These are phyloP conservation scores for Hypoxylon sp. DNA, from an alignment of 2,329 filamentous ascomycete genomes.

Conservation along the genomic window DNA sequence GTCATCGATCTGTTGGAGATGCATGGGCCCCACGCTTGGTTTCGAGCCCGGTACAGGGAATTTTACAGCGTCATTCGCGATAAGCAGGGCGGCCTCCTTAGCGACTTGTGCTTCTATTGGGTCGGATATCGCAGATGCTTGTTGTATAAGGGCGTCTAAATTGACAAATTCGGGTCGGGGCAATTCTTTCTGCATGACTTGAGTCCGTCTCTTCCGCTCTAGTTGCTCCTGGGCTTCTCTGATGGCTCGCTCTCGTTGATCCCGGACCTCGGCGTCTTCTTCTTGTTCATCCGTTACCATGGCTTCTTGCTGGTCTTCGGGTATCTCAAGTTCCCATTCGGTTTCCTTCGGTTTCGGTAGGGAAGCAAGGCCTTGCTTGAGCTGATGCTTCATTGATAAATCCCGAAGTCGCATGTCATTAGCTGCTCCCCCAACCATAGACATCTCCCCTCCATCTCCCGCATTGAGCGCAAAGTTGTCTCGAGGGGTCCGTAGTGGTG, in stretches of 20 bases:
- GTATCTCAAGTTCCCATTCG: constrained; percentile 94
- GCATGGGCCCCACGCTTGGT: constrained; percentile 72
- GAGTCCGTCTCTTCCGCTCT: constrained; percentile 86
- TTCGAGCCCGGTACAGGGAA: constrained; percentile 79
- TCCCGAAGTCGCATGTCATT: constrained; percentile 81
- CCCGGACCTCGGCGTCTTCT: constrained; percentile 78
- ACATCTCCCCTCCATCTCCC: constrained; percentile 74
- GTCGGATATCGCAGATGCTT: constrained; percentile 72
- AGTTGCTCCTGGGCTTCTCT: constrained; percentile 80
- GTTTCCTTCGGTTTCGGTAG: constrained; percentile 93
- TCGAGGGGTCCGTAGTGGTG: constrained; percentile 88
- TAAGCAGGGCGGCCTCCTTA: constrained; percentile 81
- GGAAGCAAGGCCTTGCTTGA: constrained; percentile 81
- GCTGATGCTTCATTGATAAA: constrained; percentile 74
- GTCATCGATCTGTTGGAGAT: constrained; percentile 78
- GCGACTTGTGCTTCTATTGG: constrained; percentile 79
- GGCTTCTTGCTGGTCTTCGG: constrained; percentile 81
- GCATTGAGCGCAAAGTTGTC: constrained; percentile 89
- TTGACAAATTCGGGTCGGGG: constrained; percentile 84
- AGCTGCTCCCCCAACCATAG: constrained; percentile 80
- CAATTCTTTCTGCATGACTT: constrained; percentile 88
- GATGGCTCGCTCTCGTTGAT: constrained; percentile 81
- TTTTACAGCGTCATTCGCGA: constrained; percentile 84
- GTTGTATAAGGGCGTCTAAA: constrained; percentile 75
- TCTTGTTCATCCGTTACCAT: constrained; percentile 66